Base-by-base conservation (phyloP, 257 asterid species). In the Prunella vulgaris region DNA sequence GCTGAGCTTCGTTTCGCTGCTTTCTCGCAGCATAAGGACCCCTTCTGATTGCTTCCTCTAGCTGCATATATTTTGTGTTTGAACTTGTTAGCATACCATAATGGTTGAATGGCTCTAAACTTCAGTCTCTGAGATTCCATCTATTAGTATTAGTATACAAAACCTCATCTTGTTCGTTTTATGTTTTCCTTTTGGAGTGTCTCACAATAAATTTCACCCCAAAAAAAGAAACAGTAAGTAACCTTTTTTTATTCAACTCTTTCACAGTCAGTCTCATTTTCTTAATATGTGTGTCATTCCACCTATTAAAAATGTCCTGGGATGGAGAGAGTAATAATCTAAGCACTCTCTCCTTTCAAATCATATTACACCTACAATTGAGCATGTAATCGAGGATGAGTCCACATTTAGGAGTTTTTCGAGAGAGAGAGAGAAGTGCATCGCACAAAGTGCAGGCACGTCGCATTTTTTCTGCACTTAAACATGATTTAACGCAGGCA, bases 1-100 rank as follows among this genome's bases (percentile, higher is more conserved):
- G 96, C 74, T 91, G 99, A 80, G 95, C 90, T 85, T 91, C 97
- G 14, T 70, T 57, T 5, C 35, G 88, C 77, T 77, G 88, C 77
- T 77, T 86, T 76, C 85, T 86, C 17, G 75, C 90, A 57, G 80
- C 80, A 4, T 82, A 94, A 71, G 99, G 97, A 17, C 99, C 99
- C 77, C 87, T 89, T 78, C 68, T 79, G 71, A 94, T 82, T 64
- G 97, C 93, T 81, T 89, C 96, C 75, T 86, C 82, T 42, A 91
- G 85, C 99, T 93, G 92, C 77, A 84, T 5, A 64, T 56, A 57
- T 22, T 67, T 40, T 9, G 2, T 15, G 1, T 13, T 7, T 40
- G 10, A 24, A 40, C 53, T 25, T 20, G 24, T 15, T 25, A 66
- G 24, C 37, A 61, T 44, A 14, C 20, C 30, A 7, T 20, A 7